Base-by-base conservation (phyloP, 257 asterid genomes). In the Verbena officinalis region DNA sequence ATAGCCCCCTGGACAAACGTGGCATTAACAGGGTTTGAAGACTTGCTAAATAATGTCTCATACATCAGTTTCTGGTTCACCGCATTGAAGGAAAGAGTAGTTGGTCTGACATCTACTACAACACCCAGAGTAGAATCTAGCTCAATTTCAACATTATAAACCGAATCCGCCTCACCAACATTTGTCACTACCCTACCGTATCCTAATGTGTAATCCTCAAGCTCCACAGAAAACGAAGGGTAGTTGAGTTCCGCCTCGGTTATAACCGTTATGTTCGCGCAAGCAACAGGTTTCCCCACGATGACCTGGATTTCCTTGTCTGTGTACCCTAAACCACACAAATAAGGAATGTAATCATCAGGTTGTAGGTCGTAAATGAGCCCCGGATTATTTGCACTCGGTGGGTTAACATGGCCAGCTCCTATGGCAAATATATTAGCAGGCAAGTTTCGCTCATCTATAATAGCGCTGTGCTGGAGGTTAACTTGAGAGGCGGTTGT, bases 351-450 rank as follows among this genome's bases (percentile, higher is more conserved):
- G 64, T 82, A 82, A 11, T 82, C 85, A 1, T 42, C 62, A 1
- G 81, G 81, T 1, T 34, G 63, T 1, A 77, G 53, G 58, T 83
- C 85, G 46, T 83, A 83, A 1, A 83, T 15, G 1, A 83, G 78
- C 4, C 88, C 88, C 0, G 85, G 88, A 8, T 83, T 80, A 4
- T 53, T 69, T 8, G 88, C 88, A 0, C 58, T 66, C 1, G 66
- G 9, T 6, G 84, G 84, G 57, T 73, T 83, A 6, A 83, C 86
- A n/a, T 83, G 86, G 43, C 89, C 88, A 0, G 85, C 75, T 0
- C 88, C 88, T 0, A 34, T 17, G 56, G 85, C 80, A 17, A 77
- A 83, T 11, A 77, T 30, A 5, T 65, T 36, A 0, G 86, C 85
- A 0, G 72, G 54, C 12, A 62, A 30, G 58, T 62, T 45, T n/a